phyloP scores from a whole-genome alignment of 2,329 filamentous ascomycete genomes.

The Monilinia fructigena region DNA sequence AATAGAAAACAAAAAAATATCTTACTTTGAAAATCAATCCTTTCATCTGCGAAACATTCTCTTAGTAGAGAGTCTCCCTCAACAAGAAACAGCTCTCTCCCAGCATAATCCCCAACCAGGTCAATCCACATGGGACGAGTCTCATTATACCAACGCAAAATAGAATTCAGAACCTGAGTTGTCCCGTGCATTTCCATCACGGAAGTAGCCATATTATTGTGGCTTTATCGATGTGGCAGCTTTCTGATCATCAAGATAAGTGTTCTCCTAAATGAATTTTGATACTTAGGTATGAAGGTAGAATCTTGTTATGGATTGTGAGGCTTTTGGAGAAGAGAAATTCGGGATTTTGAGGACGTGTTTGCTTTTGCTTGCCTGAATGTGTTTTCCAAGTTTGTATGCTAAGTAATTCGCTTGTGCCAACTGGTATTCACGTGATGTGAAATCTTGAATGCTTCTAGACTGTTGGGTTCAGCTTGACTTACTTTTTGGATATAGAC shows the following conservation, averaged over 20 bases:
- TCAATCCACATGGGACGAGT: conserved; percentile 53
- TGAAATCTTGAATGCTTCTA: too few species aligned
- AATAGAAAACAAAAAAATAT: neutral
- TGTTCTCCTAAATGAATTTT: conserved; percentile 8
- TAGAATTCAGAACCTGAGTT: conserved; percentile 28
- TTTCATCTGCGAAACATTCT: conserved; percentile 59
- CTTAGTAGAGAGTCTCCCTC: conserved; percentile 72
- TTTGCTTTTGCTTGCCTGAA: conserved; percentile 11
- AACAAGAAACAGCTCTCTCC: conserved; percentile 69
- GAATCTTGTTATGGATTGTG: conserved; percentile 4
- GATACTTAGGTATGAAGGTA: conserved; percentile 7
- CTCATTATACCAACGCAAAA: conserved; percentile 44
- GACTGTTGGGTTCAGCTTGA: neutral
- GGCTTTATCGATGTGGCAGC: conserved; percentile 14
- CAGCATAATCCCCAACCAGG: conserved; percentile 73
- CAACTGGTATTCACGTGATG: conserved; percentile 8
- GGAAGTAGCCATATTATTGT: conserved; percentile 19
- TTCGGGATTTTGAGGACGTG: conserved; percentile 7
- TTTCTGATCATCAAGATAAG: neutral
- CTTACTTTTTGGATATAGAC: neutral
- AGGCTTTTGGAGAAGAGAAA: neutral
- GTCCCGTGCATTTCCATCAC: conserved; percentile 19
- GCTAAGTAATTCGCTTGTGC: conserved; percentile 10
- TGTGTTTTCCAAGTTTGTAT: neutral
- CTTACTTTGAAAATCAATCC: conserved; percentile 60